Evolutionary conservation across 129 eudicot species (phyloP), one percentile per base, ranked within the genome.

Genomic region (Helianthus tuberosus): DNA sequence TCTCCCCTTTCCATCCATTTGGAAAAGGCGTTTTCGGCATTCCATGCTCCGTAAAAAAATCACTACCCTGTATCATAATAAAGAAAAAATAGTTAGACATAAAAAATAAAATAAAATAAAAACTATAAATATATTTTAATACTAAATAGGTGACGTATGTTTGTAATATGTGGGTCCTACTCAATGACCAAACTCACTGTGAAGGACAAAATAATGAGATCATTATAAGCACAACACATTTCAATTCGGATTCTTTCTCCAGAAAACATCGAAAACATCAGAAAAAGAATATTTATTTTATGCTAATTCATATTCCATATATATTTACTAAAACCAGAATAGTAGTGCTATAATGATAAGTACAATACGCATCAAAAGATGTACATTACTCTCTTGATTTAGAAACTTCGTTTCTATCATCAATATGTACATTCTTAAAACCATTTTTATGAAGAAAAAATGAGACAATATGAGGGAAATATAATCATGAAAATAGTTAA

Each of bases 21-120:
- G 97, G 96, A 73, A 92, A 92, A n/a, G 93, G 85, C 20, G 80
- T 65, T 76, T 83, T 92, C 0, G 96, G 98, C 94, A 87, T 85
- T 41, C 98, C 98, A 0, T 89, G 83, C 0, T 84, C 77, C 1
- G 87, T 85, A 55, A 87, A 92, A 52, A 92, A 89, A 47, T 86
- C 96, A 64, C 78, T 75, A 5, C 86, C 92, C 96, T 91, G 75
- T 52, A 61, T 43, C 16, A 47, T 8, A 5, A 8, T 11, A 10
- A 74, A 17, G n/a, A 60, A 20, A 3, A 64, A 38, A 4, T 38
- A 14, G 1, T 7, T n/a, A n/a, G 23, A 20, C 20, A 32, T 12
- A 13, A 32, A 61, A 27, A 32, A 32, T 2, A 32, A 2, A 32
- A 32, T 32, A 32, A 32, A 32, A 32, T 12, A 35, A 32, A 61